Base-by-base conservation (phyloP, 768 basidiomycete genomes). In the Dacryopinax spathularia region DNA sequence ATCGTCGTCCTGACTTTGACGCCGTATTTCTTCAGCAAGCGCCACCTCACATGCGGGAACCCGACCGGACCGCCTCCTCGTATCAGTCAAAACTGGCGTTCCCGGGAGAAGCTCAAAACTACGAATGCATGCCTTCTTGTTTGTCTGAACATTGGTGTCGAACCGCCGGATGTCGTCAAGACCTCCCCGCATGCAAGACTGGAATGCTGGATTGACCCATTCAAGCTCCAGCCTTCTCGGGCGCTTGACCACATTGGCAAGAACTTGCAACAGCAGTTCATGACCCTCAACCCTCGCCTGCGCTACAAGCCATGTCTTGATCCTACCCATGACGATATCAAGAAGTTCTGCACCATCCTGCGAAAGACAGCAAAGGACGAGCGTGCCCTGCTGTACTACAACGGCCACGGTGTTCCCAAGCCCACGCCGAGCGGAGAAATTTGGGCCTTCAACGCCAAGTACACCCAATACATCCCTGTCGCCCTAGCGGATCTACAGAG, bases 401-500 rank as follows among this genome's bases (percentile, higher is more conserved):
- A 98, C 67, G 96, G 96, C 1, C 96, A 98, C 66, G 96, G 96
- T 25, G 96, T 99, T 22, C 95, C 95, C 1, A 94, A 91, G 70
- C 96, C 96, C 12, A 98, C 96, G 0, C 80, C 89, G 0, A 93
- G 90, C 66, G 89, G 96, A 25, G 96, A 99, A 74, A 81, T 99
- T 61, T 99, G 96, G 96, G 94, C 96, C 63, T 99, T 99, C 78
- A 98, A 99, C 74, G 81, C 86, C 70, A 88, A 84, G 68, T 98
- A 98, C 73, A 97, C 96, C 0, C 95, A 99, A 74, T 99, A 99
- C 71, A 98, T 98, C 65, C 96, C 96, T 0, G 89, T 98, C 12
- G 93, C 91, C 18, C 78, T 99, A 41, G 87, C 87, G 73, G 96
- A 99, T 69, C 80, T 99, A 16, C 94, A 98, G 72, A 82, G 79